Conservation (phyloP, 2,329 filamentous ascomycete genomes). For the Chaetothyriales sp. region DNA sequence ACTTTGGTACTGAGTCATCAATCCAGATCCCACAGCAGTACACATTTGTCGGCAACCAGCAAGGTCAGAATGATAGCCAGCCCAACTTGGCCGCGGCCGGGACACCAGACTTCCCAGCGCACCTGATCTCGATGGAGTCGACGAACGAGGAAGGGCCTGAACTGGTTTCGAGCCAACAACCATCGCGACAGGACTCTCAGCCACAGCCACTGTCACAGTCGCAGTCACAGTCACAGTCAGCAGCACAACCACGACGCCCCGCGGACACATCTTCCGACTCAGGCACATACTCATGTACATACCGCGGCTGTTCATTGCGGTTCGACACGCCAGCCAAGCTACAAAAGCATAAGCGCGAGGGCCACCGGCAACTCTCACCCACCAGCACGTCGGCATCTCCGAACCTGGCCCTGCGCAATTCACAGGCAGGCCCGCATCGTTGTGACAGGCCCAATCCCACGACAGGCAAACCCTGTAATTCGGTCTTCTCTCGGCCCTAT, state of each 20-base stretch:
- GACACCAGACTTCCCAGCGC: conserved; percentile 43
- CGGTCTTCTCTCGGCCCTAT: conserved; percentile 87
- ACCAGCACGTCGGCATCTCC: conserved; percentile 27
- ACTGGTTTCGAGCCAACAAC: conserved; percentile 14
- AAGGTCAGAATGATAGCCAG: conserved; percentile 18
- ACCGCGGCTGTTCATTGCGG: conserved; percentile 73
- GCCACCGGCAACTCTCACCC: conserved; percentile 61
- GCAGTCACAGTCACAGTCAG: conserved; percentile 11
- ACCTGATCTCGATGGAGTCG: conserved; percentile 47
- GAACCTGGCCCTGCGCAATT: conserved; percentile 51
- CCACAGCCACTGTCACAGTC: conserved; percentile 14
- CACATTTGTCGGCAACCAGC: conserved; percentile 14
- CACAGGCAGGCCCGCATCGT: conserved; percentile 81
- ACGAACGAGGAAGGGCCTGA: conserved; percentile 36
- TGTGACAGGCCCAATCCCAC: conserved; percentile 89
- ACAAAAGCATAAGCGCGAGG: conserved; percentile 91
- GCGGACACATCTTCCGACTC: conserved; percentile 53
- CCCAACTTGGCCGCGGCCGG: conserved; percentile 26
- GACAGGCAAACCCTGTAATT: conserved; percentile 88
- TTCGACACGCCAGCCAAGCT: conserved; percentile 78
- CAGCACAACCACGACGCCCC: conserved; percentile 36
- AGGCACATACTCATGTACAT: conserved; percentile 91
- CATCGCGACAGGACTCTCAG: conserved; percentile 19
- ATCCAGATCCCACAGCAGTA: conserved; percentile 17
- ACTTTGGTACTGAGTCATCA: conserved; percentile 7